Evolutionary conservation across 352 stramenopile genomes (phyloP), one percentile per base, ranked within the genome.

Genomic region (Globisporangium spiculum): DNA sequence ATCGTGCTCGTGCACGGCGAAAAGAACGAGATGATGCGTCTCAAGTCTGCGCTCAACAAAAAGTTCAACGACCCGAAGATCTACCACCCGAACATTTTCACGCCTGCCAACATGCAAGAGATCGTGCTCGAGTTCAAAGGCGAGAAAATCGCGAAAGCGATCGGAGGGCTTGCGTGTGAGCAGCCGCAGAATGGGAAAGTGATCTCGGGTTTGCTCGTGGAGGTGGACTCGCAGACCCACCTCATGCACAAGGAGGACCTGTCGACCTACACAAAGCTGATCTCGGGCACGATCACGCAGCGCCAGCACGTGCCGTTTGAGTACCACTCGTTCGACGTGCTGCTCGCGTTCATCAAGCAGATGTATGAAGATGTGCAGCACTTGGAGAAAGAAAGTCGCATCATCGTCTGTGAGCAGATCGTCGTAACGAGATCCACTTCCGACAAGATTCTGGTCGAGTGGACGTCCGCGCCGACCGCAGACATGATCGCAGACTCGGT

Each of bases 1-100:
- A 97, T 98, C 71, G 96, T 99, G 22, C 89, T 98, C 1, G 96
- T 99, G 7, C 96, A 99, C 72, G 97, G 97, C n/a, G 93, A 98
- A 68, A 98, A 98, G 74, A 98, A 98, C 68, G 94, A 99, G 77
- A 99, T 99, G 96, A 97, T 97, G 76, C 83, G 95, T 63, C 75
- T 99, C 52, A 99, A 99, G 71, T 93, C 88, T 38, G 94, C 92
- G 18, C 71, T 99, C 46, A 83, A 83, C 36, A 95, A 96, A 65
- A 96, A 97, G 70, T 96, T 96, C 68, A 86, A 92, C 88, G 84
- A 96, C 67, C 82, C 88, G 8, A 96, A 93, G 67, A 72, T 86
- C 34, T 93, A 96, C 75, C 78, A 89, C 68, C 84, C 83, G 4
- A 94, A 77, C 54, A 95, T 96, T 16, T 86, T 86, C 27, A 95